Percentiles rank a stretch among this genome's conserved stretches.
Evolutionary conservation across 2,329 filamentous ascomycete species (phyloP).

Genomic region (Trichothecium sympodiale): DNA sequence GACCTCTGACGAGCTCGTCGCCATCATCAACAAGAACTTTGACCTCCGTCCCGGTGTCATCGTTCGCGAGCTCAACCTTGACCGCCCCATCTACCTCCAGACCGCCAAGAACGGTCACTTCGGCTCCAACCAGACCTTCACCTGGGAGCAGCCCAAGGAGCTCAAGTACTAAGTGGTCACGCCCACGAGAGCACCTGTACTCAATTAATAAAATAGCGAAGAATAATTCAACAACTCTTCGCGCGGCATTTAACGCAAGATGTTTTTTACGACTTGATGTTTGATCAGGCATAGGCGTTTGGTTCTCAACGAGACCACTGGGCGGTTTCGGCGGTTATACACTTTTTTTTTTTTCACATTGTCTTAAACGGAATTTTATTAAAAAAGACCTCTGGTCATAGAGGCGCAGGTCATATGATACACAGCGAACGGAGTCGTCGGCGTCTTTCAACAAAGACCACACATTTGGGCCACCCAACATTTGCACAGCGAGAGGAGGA

Average conservation of each 20-base stretch:
- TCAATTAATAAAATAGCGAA: slow-evolving; percentile 9
- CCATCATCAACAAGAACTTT: slow-evolving; percentile 94
- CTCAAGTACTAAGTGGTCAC: slow-evolving; percentile 66
- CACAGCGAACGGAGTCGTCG: slow-evolving; percentile 7
- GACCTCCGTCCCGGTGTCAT: slow-evolving; percentile 97
- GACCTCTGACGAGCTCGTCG: slow-evolving; percentile 83
- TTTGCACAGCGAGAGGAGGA: slow-evolving; percentile 21
- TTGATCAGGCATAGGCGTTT: slow-evolving; percentile 30
- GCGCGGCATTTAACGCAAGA: slow-evolving; percentile 17
- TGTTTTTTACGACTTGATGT: slow-evolving; percentile 26
- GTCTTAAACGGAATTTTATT: slow-evolving; percentile 6
- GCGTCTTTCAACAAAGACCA: slow-evolving; percentile 39
- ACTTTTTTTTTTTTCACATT: slow-evolving; percentile 13
- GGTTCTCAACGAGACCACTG: slow-evolving; percentile 35
- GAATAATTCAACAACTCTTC: slow-evolving; percentile 31
- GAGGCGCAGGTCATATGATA: neutral
- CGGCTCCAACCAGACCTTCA: slow-evolving; percentile 89
- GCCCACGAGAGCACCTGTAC: neutral
- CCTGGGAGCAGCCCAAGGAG: slow-evolving; percentile 95
- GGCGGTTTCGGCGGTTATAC: slow-evolving; percentile 22
- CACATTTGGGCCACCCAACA: slow-evolving; percentile 22
- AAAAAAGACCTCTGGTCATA: neutral
- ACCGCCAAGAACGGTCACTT: slow-evolving; percentile 99
- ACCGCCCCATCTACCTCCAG: slow-evolving; percentile 94
- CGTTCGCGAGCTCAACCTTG: slow-evolving; percentile 90